Base-by-base conservation (phyloP, 371 early-diverging fungal genomes). In the Lichtheimia hyalospora region DNA sequence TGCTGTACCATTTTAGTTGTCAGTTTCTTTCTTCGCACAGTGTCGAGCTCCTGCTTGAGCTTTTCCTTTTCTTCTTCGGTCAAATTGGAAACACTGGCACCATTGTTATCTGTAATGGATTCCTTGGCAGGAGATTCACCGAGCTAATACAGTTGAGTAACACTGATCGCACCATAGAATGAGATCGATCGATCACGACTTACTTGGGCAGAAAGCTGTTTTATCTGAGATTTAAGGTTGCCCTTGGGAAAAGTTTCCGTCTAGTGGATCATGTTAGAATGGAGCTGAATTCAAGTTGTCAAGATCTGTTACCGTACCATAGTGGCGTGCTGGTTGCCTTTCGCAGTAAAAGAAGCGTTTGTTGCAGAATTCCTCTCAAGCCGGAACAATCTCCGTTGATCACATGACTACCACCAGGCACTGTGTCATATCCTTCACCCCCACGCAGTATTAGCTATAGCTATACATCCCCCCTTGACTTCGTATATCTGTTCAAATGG, bases 1-100 rank as follows among this genome's bases (percentile, higher is more conserved):
- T 14, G 12, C 20, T 18, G 61, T 67, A 77, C 77, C 65, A 74
- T 42, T 52, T 77, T 74, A 0, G 62, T 28, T n/a, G 72, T 66
- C 21, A 77, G 49, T 39, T 77, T 77, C 40, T 67, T 41, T 34
- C 61, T 63, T 65, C 67, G 66, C 23, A 55, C 21, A 39, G 51
- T 54, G 13, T 46, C 40, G 18, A 68, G 54, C 34, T 58, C 44
- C 42, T 50, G 49, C 52, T 44, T 48, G 5, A 57, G 18, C n/a
- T 24, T n/a, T 20, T 51, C 43, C 27, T 52, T 55, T 15, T 41
- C 41, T 20, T 41, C 56, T 43, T 34, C 40, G 10, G 25, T n/a
- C n/a, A 28, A 40, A 15, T 44, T 27, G 21, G 43, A 5, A 40
- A 20, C 53, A 21, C 10, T 18, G 21, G 43, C 15, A 40, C 40